Base-by-base conservation (phyloP, 2,329 filamentous ascomycete species). In the Colletotrichum spinosum region DNA sequence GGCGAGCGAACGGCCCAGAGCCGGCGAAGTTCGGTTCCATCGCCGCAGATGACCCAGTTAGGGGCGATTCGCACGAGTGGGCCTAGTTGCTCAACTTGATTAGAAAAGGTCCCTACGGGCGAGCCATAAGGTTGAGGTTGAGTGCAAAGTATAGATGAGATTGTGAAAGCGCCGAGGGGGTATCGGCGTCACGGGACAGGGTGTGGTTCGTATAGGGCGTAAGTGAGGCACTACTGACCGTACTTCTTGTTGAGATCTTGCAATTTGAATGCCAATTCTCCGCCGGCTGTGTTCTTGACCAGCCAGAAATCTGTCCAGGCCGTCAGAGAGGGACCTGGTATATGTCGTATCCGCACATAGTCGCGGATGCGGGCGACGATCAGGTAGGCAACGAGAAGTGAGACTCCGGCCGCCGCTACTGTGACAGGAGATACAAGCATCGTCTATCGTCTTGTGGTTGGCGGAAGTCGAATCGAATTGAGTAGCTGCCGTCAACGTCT, bases 401-500 rank as follows among this genome's bases (percentile, higher is more conserved):
- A 25, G 25, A 25, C 25, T 25, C 25, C 25, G 25, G 25, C 25
- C 25, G 25, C 25, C 25, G 25, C 25, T 25, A 25, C 25, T 5
- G 25, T 25, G 25, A 25, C 25, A 5, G 25, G 25, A 25, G 25
- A 25, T 25, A 25, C 25, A 25, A 25, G 25, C 25, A 25, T 25
- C 25, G 25, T 25, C 25, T 25, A 25, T 25, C 25, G 25, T 25
- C 25, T 25, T 78, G 76, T 75, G 77, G 56, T 70, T 78, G 44
- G 77, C 74, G 0, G 73, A 77, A 55, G 72, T 76, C 12, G 76
- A 78, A 46, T 78, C 75, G 74, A 67, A 77, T 25, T 5, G 25
- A 25, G 25, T 25, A 25, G 25, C 25, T 25, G 25, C 25, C 25
- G 25, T 25, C 25, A 25, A 25, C 25, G 25, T 25, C 25, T 25